phyloP scores from a whole-genome alignment of 371 early-diverging fungal species.

The Mucor velutinosus region DNA sequence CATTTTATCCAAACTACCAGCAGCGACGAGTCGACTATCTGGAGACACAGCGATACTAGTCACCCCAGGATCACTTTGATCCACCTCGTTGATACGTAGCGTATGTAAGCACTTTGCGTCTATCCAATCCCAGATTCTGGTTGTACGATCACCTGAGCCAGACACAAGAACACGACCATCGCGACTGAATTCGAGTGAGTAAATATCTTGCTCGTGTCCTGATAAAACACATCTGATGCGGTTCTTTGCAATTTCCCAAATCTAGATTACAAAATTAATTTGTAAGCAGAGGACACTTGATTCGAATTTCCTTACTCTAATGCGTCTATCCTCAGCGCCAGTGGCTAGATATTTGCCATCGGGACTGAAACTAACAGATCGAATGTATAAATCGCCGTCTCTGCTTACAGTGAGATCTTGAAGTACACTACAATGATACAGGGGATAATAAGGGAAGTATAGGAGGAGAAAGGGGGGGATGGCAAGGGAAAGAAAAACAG shows the following conservation, averaged over 20 bases:
- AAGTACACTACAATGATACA: conserved; percentile 53
- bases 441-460: no score
- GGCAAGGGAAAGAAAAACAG: neutral
- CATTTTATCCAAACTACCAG: conserved; percentile 90
- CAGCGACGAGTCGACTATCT: conserved; percentile 73
- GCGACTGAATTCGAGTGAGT: conserved; percentile 91
- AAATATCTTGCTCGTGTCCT: conserved; percentile 97
- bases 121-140: conserved; percentile 85
- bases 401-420: conserved; percentile 68
- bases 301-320: conserved; percentile 60
- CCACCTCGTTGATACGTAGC: conserved; percentile 77
- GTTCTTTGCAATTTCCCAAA: conserved; percentile 77
- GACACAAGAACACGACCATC: conserved; percentile 90
- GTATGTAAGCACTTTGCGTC: conserved; percentile 69
- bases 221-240: conserved; percentile 65
- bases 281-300: neutral
- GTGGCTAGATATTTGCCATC: conserved; percentile 90
- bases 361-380: conserved; percentile 95
- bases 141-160: conserved; percentile 94
- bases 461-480: no score
- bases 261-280: conserved; percentile 29
- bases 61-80: conserved; percentile 89
- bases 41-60: conserved; percentile 91
- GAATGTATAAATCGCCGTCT: conserved; percentile 85
- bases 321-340: conserved; percentile 92